These are phyloP conservation scores for Phaffia tasmanica DNA, from an alignment of 768 basidiomycete genomes.

Conservation along the genomic window DNA sequence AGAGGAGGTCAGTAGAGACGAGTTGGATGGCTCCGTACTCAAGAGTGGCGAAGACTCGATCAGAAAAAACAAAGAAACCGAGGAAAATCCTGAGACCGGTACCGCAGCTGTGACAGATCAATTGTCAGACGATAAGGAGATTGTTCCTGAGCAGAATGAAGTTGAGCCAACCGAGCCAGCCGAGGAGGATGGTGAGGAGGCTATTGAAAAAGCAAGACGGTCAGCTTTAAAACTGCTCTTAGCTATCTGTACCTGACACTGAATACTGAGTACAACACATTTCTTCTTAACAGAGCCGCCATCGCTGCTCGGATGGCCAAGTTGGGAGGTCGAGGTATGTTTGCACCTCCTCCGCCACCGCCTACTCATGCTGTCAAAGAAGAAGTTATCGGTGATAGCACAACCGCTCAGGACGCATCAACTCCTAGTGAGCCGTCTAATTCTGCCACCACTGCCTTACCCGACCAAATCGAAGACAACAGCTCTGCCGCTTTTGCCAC, in stretches of 20 bases:
- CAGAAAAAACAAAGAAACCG: slow-evolving; percentile 1
- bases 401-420: background rate
- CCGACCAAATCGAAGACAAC: background rate
- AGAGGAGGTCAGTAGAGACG: slow-evolving; percentile 3
- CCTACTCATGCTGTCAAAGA: slow-evolving; percentile 2
- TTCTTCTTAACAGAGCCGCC: slow-evolving; percentile 46
- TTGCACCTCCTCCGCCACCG: background rate
- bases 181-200: slow-evolving; percentile 31
- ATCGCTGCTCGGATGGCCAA: slow-evolving; percentile 89
- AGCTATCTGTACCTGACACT: background rate
- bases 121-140: background rate
- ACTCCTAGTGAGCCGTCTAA: background rate
- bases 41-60: background rate
- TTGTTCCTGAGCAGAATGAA: too few species aligned
- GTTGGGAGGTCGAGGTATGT: slow-evolving; percentile 53
- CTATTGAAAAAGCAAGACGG: slow-evolving; percentile 26
- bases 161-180: slow-evolving; percentile 8
- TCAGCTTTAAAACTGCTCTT: background rate
- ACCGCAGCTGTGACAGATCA: slow-evolving; percentile 28
- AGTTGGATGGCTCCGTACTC: background rate
- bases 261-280: background rate
- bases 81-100: slow-evolving; percentile 20
- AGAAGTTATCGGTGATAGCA: background rate
- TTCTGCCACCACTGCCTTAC: background rate
- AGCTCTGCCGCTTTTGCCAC: slow-evolving; percentile 6